These are phyloP conservation scores for Colletotrichum godetiae DNA, from an alignment of 2,329 filamentous ascomycete species.

Conservation along the genomic window DNA sequence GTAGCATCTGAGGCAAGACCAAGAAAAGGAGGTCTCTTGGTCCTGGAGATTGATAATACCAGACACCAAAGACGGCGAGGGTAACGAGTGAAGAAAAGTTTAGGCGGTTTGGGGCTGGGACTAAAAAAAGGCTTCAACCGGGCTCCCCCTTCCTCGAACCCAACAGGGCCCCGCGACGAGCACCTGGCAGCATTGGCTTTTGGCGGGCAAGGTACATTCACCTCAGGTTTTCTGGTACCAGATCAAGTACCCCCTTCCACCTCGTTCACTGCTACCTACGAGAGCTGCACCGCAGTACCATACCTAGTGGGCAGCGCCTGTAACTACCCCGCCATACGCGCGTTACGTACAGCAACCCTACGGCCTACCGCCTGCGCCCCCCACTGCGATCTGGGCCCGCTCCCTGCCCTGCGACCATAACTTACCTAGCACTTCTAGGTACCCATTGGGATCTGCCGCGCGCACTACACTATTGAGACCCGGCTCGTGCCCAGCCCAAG, in stretches of 20 bases:
- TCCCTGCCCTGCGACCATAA: slow-evolving; percentile 2
- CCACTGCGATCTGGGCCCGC: slow-evolving; percentile 17
- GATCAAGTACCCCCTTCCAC: neutral
- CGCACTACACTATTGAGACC: slow-evolving; percentile 9
- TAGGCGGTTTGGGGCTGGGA: slow-evolving; percentile 7
- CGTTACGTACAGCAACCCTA: slow-evolving; percentile 29
- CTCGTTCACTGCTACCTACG: neutral
- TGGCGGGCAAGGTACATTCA: neutral
- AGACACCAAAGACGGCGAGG: neutral
- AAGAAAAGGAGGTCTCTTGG: neutral
- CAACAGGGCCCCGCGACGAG: neutral
- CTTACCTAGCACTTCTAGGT: neutral
- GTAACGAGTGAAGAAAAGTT: neutral
- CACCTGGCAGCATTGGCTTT: slow-evolving; percentile 17
- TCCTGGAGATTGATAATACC: neutral
- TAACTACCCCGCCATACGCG: slow-evolving; percentile 34
- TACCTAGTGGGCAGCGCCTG: slow-evolving; percentile 9
- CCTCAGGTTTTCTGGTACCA: neutral
- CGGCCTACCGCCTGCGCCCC: slow-evolving; percentile 16
- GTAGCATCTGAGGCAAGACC: neutral
- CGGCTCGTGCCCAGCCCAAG: neutral
- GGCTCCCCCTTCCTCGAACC: slow-evolving; percentile 7
- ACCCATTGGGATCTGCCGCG: slow-evolving; percentile 28
- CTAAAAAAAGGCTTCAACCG: slow-evolving; percentile 11
- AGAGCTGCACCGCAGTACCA: slow-evolving; percentile 1